phyloP scores from a whole-genome alignment of 1,284 basidiomycete species.

The Xanthoconium separans region DNA sequence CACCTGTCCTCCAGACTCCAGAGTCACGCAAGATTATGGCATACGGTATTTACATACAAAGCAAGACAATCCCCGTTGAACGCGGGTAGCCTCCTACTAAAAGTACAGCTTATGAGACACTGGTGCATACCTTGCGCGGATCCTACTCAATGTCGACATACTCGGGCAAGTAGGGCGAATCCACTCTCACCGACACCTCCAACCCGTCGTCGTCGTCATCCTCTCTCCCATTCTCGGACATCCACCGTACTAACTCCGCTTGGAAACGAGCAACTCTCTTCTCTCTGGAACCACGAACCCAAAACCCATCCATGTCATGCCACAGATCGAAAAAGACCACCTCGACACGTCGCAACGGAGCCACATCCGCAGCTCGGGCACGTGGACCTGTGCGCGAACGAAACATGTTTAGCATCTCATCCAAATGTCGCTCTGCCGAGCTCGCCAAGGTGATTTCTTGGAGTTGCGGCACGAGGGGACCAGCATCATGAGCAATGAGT shows the following conservation, averaged over 20 bases:
- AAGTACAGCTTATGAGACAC: too few relatives aligned
- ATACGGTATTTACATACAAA: too few relatives aligned
- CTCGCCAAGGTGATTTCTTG: conserved; percentile 19
- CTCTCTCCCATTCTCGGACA: not conserved
- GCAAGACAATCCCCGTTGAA: too few relatives aligned
- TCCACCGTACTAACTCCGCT: not conserved
- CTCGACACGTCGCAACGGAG: conserved; percentile 7
- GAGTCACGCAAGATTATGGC: too few relatives aligned
- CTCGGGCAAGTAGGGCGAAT: conserved; percentile 8
- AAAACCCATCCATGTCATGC: conserved; percentile 2
- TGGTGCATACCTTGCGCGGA: too few relatives aligned
- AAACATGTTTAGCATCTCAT: conserved; percentile 11
- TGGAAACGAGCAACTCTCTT: not conserved
- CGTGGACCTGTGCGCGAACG: conserved; percentile 10
- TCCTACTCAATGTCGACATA: conserved; percentile 6
- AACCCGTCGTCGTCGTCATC: not conserved
- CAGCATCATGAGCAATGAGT: not conserved
- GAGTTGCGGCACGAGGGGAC: conserved; percentile 8
- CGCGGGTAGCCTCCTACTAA: too few relatives aligned
- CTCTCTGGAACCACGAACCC: too few relatives aligned
- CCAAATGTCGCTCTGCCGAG: conserved; percentile 8
- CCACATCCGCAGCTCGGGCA: not conserved
- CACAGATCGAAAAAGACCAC: conserved; percentile 14
- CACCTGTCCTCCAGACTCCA: too few relatives aligned
- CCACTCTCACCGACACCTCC: conserved; percentile 6